These are phyloP conservation scores for Candida coleopterorum DNA, from an alignment of 805 yeast species.

Conservation along the genomic window DNA sequence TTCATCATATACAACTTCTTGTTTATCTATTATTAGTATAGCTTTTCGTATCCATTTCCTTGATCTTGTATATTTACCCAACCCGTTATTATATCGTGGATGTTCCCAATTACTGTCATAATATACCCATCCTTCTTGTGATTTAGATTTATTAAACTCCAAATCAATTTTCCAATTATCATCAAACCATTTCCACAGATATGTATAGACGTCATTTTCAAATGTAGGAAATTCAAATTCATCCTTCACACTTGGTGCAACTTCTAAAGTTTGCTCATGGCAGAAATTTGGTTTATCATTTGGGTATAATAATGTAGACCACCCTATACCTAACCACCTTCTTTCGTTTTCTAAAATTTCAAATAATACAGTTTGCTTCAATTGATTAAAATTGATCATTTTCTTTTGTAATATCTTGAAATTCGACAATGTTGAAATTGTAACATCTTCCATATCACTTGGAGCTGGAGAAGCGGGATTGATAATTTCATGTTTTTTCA, in stretches of 20 bases:
- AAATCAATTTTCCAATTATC: slow-evolving; percentile 45
- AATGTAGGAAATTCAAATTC: slow-evolving; percentile 44
- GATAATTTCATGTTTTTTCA: slow-evolving; percentile 8
- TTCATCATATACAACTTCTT: slow-evolving; percentile 13
- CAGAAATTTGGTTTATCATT: slow-evolving; percentile 49
- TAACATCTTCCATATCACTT: slow-evolving; percentile 16
- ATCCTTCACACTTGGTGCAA: slow-evolving; percentile 25
- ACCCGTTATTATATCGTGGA: slow-evolving; percentile 38
- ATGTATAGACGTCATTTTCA: slow-evolving; percentile 30
- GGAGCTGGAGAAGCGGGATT: slow-evolving; percentile 15
- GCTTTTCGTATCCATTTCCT: slow-evolving; percentile 51
- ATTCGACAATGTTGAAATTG: slow-evolving; percentile 22
- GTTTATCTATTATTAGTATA: slow-evolving; percentile 22
- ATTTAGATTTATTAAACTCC: slow-evolving; percentile 32
- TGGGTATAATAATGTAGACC: slow-evolving; percentile 49
- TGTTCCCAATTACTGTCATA: slow-evolving; percentile 49
- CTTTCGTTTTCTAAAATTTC: slow-evolving; percentile 54
- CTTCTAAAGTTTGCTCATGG: slow-evolving; percentile 29
- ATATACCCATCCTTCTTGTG: slow-evolving; percentile 50
- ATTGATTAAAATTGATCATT: slow-evolving; percentile 35
- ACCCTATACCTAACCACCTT: slow-evolving; percentile 59
- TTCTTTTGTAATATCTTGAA: slow-evolving; percentile 36
- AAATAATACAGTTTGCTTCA: slow-evolving; percentile 46
- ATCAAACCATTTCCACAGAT: slow-evolving; percentile 58
- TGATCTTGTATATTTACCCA: slow-evolving; percentile 47